Evolutionary conservation across 2,329 filamentous ascomycete genomes (phyloP).

Genomic region (Colletotrichum falcatum): DNA sequence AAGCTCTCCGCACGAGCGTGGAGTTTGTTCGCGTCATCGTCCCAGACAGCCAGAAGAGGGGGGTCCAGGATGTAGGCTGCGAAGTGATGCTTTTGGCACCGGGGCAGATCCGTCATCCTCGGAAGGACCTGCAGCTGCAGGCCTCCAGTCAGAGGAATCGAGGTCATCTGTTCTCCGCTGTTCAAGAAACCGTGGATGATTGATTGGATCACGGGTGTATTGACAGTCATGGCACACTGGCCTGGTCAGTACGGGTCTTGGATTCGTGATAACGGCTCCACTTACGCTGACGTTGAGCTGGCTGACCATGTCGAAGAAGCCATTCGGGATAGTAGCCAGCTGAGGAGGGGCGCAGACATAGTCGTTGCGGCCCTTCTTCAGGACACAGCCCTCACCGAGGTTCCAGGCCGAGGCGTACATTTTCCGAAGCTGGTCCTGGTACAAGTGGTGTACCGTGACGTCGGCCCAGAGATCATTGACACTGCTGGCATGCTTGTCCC

Average conservation of each 20-base stretch:
- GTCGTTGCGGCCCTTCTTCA: conserved; percentile 63
- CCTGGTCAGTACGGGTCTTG: neutral
- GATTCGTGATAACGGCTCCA: conserved; percentile 18
- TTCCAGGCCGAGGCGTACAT: conserved; percentile 38
- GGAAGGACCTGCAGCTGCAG: conserved; percentile 72
- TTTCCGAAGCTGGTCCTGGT: conserved; percentile 41
- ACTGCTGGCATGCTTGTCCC: conserved; percentile 38
- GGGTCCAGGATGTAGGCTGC: conserved; percentile 72
- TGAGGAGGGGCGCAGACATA: conserved; percentile 56
- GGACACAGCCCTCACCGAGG: conserved; percentile 64
- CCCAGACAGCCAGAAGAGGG: conserved; percentile 72
- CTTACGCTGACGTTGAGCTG: conserved; percentile 65
- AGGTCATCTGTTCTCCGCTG: conserved; percentile 54
- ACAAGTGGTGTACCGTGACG: conserved; percentile 40
- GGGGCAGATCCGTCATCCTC: conserved; percentile 66
- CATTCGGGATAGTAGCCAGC: conserved; percentile 54
- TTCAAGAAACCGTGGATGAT: conserved; percentile 62
- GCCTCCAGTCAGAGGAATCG: conserved; percentile 68
- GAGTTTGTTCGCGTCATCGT: conserved; percentile 69
- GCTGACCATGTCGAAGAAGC: conserved; percentile 57
- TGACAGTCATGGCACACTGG: conserved; percentile 75
- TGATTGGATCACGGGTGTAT: conserved; percentile 72
- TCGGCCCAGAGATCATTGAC: conserved; percentile 39
- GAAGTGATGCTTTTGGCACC: conserved; percentile 73
- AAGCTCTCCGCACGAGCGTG: conserved; percentile 64